Percentiles rank a stretch among this genome's conserved stretches.
phyloP scores from a whole-genome alignment of 257 asterid species.

The Nicotiana tomentosiformis region DNA sequence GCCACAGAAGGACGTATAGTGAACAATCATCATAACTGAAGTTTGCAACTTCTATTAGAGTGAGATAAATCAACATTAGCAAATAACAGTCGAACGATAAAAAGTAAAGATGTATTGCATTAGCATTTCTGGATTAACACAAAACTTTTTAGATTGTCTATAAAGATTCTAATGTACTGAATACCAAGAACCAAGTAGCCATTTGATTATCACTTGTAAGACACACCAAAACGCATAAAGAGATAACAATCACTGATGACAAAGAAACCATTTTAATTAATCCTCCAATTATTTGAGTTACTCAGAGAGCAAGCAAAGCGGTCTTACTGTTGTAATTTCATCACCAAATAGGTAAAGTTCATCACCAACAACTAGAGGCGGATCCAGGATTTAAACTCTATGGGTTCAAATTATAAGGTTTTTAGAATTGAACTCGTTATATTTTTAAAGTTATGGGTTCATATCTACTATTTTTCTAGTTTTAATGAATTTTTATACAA shows the following conservation, averaged over 20 bases:
- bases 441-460: too few relatives aligned
- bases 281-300: not conserved
- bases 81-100: not conserved
- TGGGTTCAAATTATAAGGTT: too few relatives aligned
- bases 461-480: too few relatives aligned
- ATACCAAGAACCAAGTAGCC: not conserved
- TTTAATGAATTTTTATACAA: too few relatives aligned
- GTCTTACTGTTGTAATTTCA: too few relatives aligned
- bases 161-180: not conserved
- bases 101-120: not conserved
- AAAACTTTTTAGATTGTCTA: not conserved
- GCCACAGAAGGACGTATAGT: not conserved
- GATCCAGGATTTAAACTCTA: too few relatives aligned
- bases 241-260: conserved; percentile 4
- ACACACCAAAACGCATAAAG: not conserved
- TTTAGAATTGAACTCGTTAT: too few relatives aligned
- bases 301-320: not conserved
- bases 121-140: not conserved
- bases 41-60: not conserved
- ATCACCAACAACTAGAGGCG: too few relatives aligned
- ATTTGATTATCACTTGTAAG: not conserved
- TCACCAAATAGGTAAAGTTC: too few relatives aligned
- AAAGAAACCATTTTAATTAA: not conserved
- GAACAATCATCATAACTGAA: not conserved
- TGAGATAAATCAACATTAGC: not conserved